Base-by-base conservation (phyloP, 306 rosid genomes). In the Carpinus viminea region DNA sequence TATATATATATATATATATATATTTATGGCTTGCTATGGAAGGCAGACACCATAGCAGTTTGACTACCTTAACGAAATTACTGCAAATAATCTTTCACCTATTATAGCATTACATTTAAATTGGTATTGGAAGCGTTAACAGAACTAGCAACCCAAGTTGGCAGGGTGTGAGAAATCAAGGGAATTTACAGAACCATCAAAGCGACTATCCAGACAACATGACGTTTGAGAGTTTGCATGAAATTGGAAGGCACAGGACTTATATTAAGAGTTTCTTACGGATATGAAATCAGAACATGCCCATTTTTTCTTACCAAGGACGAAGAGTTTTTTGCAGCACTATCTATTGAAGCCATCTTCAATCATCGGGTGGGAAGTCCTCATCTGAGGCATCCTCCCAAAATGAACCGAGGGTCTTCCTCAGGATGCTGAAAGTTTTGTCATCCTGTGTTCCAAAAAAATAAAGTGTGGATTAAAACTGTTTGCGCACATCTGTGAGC, bases 331-430 rank as follows among this genome's bases (percentile, higher is more conserved):
- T 4, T 2, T 74, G 41, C 38, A 46, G 24, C 65, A 5, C 41
- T 34, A 8, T 55, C 46, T 8, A 51, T 52, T 21, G 24, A n/a
- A 68, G 76, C 68, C 57, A 66, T 76, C 81, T 79, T 88, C 89
- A 88, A 77, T 95, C 99, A 68, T 95, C 98, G 54, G 92, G 88
- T 55, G 87, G 91, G 89, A 90, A 89, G 56, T 91, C 98, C 70
- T 93, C 99, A 56, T 95, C 97, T 1, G 97, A 95, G 46, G 85
- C 85, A 81, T 85, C 77, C 21, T 89, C 97, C 74, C 93, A 85
- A 87, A 95, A 89, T 16, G 98, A 85, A 48, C 98, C 98, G 9
- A 95, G 91, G 53, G 94, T 91, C 84, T 95, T 95, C 84, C 93
- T 90, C 83, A 95, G 75, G 80, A 90, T 78, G 84, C 92, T 95